Base-by-base conservation (phyloP, 2,329 filamentous ascomycete species). In the Cyphellophora attinorum region DNA sequence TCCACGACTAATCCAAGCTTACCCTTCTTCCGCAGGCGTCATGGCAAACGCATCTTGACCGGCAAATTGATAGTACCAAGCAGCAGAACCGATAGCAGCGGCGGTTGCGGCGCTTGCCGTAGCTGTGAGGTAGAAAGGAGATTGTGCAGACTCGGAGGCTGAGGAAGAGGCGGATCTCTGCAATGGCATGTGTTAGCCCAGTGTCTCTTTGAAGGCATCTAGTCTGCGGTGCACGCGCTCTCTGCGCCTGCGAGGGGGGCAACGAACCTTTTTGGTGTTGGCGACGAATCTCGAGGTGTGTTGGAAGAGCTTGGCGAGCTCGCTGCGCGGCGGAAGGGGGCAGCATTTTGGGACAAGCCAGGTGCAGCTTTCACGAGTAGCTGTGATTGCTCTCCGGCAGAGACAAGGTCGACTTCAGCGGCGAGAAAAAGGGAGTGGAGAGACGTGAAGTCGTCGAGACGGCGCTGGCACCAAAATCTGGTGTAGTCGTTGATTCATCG, bases 11-110 rank as follows among this genome's bases (percentile, higher is more conserved):
- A 46, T 50, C 44, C 37, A 48, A 41, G 35, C 89, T 80, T 74
- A 98, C 91, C 91, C 91, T 78, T 98, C 91, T 72, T 98, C 91
- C 57, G 82, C 82, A 47, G 85, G 86, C 53, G 89, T 88, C 79
- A 82, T 82, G 53, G 91, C 91, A 64, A 85, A 76, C 45, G 84
- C 81, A 54, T 82, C 79, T 54, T 84, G 77, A 56, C 88, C 91
- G 65, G 93, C 96, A 53, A 93, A 79, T 67, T 94, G 85, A 65
- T 89, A 93, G 71, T 95, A 96, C 86, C 88, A 96, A 53, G 85
- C 88, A 56, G 89, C 79, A 50, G 89, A 89, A 54, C 86, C 88
- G 64, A 85, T 70, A 54, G 89, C 85, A 57, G 86, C 74, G 53
- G 81, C 77, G 52, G 86, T 94, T 52, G 91, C 88, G 58, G 83